These are phyloP conservation scores for Emericellopsis terricola DNA, from an alignment of 495 filamentous ascomycete genomes.

Conservation along the genomic window DNA sequence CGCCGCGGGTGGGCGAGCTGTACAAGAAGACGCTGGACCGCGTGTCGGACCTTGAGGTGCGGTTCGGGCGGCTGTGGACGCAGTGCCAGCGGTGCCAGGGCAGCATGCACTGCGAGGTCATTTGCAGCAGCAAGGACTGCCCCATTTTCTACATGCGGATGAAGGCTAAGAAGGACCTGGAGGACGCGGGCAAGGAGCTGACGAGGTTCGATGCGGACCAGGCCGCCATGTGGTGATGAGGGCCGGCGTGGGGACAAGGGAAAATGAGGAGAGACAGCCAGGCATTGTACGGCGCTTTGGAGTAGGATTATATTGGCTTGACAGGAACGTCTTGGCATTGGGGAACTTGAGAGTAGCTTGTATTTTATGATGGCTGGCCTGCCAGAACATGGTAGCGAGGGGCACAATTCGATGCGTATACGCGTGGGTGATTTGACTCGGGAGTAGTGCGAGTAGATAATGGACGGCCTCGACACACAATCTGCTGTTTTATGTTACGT, in stretches of 20 bases:
- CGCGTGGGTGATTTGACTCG: too few species aligned
- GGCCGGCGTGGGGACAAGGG: constrained; percentile 1
- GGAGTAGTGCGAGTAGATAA: too few species aligned
- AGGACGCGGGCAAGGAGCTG: constrained; percentile 85
- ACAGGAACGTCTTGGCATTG: too few species aligned
- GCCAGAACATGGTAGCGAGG: too few species aligned
- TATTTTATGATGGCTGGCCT: too few species aligned
- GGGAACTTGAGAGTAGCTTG: too few species aligned
- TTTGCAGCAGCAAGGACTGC: constrained; percentile 89
- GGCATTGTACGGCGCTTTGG: too few species aligned
- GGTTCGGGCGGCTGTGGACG: constrained; percentile 89
- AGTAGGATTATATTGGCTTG: too few species aligned
- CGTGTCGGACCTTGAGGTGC: constrained; percentile 77
- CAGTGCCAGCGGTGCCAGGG: constrained; percentile 98
- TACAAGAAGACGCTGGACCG: constrained; percentile 83
- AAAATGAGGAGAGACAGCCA: not conserved
- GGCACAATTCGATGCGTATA: too few species aligned
- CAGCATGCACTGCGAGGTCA: constrained; percentile 93
- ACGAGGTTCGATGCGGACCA: constrained; percentile 75
- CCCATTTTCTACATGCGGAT: constrained; percentile 99
- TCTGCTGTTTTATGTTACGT: too few species aligned
- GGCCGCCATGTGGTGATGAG: constrained; percentile 25
- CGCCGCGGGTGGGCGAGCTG: constrained; percentile 71
- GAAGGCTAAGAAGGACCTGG: constrained; percentile 98
- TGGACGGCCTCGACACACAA: too few species aligned